Evolutionary conservation across 2,329 filamentous ascomycete species (phyloP).

Genomic region (Akanthomyces dipterigenus): DNA sequence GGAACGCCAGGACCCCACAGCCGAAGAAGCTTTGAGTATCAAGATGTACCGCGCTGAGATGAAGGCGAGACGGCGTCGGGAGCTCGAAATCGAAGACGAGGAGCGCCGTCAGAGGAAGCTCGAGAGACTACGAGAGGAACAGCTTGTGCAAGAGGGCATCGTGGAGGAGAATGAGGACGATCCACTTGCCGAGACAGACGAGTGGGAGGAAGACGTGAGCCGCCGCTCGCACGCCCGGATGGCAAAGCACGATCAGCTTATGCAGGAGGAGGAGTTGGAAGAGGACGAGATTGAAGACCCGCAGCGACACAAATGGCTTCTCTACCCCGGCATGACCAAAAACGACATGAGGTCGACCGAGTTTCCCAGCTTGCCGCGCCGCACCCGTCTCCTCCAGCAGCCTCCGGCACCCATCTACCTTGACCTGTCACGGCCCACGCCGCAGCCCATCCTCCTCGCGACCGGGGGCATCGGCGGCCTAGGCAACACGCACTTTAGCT

Average conservation of each 20-base stretch:
- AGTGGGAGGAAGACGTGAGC: slow-evolving; percentile 26
- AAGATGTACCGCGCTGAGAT: slow-evolving; percentile 25
- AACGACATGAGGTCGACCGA: slow-evolving; percentile 55
- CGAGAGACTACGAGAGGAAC: neutral
- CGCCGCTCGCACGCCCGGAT: neutral
- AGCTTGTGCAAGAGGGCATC: slow-evolving; percentile 10
- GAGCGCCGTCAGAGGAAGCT: slow-evolving; percentile 14
- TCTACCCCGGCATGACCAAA: slow-evolving; percentile 72
- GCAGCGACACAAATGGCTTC: slow-evolving; percentile 68
- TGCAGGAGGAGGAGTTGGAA: slow-evolving; percentile 25
- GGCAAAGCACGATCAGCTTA: neutral
- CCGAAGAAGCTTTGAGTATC: slow-evolving; percentile 48
- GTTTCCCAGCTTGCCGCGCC: slow-evolving; percentile 45
- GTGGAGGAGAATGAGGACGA: slow-evolving; percentile 23
- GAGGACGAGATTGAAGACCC: slow-evolving; percentile 38
- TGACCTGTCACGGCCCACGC: slow-evolving; percentile 70
- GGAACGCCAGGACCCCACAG: slow-evolving; percentile 67
- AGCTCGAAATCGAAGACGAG: slow-evolving; percentile 29
- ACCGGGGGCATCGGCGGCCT: slow-evolving; percentile 83
- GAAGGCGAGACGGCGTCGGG: slow-evolving; percentile 26
- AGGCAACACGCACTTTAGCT: slow-evolving; percentile 89
- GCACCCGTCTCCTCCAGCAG: slow-evolving; percentile 55
- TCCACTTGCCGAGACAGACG: slow-evolving; percentile 14
- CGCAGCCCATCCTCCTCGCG: slow-evolving; percentile 76
- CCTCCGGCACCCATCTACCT: slow-evolving; percentile 66